phyloP scores from a whole-genome alignment of 2,329 filamentous ascomycete genomes.

The Orbilia oligospora region DNA sequence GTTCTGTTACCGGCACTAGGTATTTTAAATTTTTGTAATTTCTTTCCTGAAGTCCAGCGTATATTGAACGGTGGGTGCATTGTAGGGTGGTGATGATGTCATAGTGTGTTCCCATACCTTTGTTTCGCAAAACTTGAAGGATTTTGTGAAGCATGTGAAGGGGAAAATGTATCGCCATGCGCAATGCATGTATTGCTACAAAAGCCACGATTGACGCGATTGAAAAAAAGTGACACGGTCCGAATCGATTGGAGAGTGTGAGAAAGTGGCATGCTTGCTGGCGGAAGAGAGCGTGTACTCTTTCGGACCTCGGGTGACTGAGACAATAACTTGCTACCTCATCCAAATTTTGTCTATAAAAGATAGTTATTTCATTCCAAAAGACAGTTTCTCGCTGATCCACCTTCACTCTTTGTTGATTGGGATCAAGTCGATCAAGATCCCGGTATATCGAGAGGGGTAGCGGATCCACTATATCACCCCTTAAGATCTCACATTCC shows the following conservation, averaged over 20 bases:
- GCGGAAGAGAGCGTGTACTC: background rate
- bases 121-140: background rate
- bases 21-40: too few species aligned
- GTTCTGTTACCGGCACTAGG: too few species aligned
- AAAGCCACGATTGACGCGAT: background rate
- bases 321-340: background rate
- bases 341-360: background rate
- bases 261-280: background rate
- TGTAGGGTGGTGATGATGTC: too few species aligned
- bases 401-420: too few species aligned
- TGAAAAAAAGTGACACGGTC: background rate
- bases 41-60: too few species aligned
- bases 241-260: background rate
- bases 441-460: slow-evolving; percentile 1
- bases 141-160: background rate
- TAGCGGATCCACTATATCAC: too few species aligned
- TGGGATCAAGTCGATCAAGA: background rate
- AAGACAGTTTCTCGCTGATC: background rate
- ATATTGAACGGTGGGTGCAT: too few species aligned
- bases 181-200: too few species aligned
- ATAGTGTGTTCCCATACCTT: background rate
- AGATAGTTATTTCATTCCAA: background rate
- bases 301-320: too few species aligned
- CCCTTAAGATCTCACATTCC: too few species aligned
- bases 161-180: background rate